Base-by-base conservation (phyloP, 2,329 filamentous ascomycete species). In the Colletotrichum chrysophilum region DNA sequence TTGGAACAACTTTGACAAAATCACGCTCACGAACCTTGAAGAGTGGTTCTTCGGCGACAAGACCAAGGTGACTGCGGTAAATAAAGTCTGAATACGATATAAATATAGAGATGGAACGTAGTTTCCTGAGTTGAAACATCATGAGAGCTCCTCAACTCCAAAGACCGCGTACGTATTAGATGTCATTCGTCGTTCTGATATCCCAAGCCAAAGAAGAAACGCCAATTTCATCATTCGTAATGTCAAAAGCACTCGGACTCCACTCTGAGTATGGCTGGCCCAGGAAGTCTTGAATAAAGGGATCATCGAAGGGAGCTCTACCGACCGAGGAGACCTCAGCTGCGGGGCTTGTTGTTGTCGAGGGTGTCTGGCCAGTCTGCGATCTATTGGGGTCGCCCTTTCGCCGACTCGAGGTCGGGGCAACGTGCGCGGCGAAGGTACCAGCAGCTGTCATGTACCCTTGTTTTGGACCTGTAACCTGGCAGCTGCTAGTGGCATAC, bases 1-100 rank as follows among this genome's bases (percentile, higher is more conserved):
- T 26, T 66, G 62, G 58, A 32, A 18, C 10, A 61, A 61, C 18
- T 61, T 61, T n/a, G 58, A 61, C 28, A 61, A 61, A 16, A 24
- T 30, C 10, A 66, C 62, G 13, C 36, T 66, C 5, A 48, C 21
- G 7, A 66, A 66, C 36, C 18, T 66, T 21, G 62, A 66, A 48
- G 26, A 66, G 3, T 82, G 80, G 2, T 79, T 61, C 30, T 61
- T 61, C n/a, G 58, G 58, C 8, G 28, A 61, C 18, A 61, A n/a
- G 58, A 61, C 6, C 26, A 61, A 61, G 18, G 58, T 61, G 28
- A 61, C 58, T 61, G 58, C 58, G 12, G 58, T 61, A 16, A 61
- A 61, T 61, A 14, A 61, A 13, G 58, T 61, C 13, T n/a, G n/a
- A 61, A n/a, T n/a, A 34, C 4, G 7, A 9, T 9, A 28, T 26